Percentiles rank a stretch among this genome's conserved stretches.
Evolutionary conservation across 371 early-diverging fungal species (phyloP).

Genomic region (Saksenaea vasiformis): DNA sequence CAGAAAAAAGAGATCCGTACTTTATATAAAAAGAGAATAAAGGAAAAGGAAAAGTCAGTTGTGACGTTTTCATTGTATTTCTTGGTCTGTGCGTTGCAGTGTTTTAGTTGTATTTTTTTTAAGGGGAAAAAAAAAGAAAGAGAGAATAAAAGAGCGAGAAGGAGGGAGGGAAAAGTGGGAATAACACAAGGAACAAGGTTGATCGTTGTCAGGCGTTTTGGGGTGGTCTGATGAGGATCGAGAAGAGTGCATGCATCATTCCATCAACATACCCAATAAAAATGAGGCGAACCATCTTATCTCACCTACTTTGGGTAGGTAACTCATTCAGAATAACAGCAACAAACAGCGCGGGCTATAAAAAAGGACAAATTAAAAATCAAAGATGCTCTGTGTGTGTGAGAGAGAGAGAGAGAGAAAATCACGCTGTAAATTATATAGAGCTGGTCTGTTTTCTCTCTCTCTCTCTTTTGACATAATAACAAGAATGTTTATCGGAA

Average conservation of each 20-base stretch:
- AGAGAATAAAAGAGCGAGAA: background rate
- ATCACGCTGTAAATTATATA: background rate
- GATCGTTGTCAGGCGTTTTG: slow-evolving; percentile 5
- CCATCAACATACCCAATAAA: background rate
- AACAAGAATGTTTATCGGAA: background rate
- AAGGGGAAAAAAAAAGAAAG: background rate
- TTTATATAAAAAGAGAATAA: background rate
- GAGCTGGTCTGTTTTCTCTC: background rate
- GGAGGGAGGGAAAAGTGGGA: background rate
- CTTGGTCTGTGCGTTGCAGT: slow-evolving; percentile 4
- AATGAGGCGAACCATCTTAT: background rate
- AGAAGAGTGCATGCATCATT: slow-evolving; percentile 2
- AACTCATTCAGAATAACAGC: background rate
- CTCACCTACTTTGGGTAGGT: slow-evolving; percentile 1
- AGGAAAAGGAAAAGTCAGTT: background rate
- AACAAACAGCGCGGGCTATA: background rate
- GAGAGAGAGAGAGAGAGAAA: background rate
- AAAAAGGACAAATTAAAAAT: slow-evolving; percentile 4
- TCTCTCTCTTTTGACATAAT: background rate
- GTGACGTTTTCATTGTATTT: background rate
- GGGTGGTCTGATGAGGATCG: background rate
- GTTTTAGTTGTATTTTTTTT: background rate
- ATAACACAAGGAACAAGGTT: background rate
- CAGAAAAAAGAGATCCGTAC: background rate
- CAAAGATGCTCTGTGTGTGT: background rate